Base-by-base conservation (phyloP, 306 rosid genomes). In the Fragaria vesca region DNA sequence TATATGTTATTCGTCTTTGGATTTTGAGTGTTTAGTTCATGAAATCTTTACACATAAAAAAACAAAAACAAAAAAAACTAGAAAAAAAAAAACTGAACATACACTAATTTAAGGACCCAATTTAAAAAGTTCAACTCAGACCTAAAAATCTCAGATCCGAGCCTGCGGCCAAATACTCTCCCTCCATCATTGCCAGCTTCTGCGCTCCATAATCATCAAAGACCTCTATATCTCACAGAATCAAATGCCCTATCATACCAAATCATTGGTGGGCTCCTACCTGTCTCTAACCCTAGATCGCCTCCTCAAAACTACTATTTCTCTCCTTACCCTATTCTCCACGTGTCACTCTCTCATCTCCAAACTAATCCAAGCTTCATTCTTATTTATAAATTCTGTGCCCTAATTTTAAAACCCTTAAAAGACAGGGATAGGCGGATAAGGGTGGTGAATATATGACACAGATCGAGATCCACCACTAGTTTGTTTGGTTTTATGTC, bases 201-300 rank as follows among this genome's bases (percentile, higher is more conserved):
- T 80, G 79, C 85, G 90, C 88, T 87, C 87, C 88, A 90, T 69
- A 85, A 86, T 86, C 87, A 81, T 85, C 89, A 86, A 80, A 61
- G 4, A 38, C 42, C 6, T 38, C 42, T 83, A 83, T 54, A 83
- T 76, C 93, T 81, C 83, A 74, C 84, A 87, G 91, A 92, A 92
- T 92, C 92, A 67, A 90, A 92, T 89, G 88, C 92, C 90, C 87
- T 46, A 90, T 87, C 87, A 88, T 83, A 83, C 91, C 90, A 92
- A 92, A 92, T 90, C 96, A 89, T 90, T 90, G 89, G 91, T 86
- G 87, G 93, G 91, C 28, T 54, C 78, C 92, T 83, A 3, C 16
- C 0, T 84, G 95, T 88, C 90, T 42, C 0, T 6, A 15, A 58
- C 76, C 73, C 73, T 76, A 61, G 58, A 20, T 52, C 21, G 55